These are phyloP conservation scores for Tillandsia leiboldiana DNA, from an alignment of 176 grass and related monocot species.

Conservation along the genomic window DNA sequence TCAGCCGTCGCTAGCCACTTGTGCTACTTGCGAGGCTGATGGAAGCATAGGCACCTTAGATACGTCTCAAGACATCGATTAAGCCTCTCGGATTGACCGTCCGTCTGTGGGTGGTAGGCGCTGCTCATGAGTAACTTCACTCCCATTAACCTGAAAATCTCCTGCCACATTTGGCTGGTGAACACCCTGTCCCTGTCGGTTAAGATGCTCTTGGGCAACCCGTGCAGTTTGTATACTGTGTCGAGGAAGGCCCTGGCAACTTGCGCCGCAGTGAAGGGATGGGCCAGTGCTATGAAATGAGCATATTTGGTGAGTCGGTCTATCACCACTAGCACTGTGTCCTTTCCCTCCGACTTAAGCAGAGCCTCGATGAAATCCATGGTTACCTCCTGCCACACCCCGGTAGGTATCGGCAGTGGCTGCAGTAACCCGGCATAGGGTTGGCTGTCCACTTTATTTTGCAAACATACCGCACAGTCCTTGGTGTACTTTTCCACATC, in stretches of 20 bases:
- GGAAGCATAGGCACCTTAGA: background rate
- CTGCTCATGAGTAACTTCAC: background rate
- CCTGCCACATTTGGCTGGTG: too few relatives aligned
- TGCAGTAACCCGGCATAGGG: too few relatives aligned
- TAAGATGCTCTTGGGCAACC: background rate
- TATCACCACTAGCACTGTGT: background rate
- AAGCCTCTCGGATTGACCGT: background rate
- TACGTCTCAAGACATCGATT: slow-evolving; percentile 11
- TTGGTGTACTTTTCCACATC: too few relatives aligned
- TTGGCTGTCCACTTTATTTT: too few relatives aligned
- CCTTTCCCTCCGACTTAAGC: background rate
- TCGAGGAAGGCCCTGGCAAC: background rate
- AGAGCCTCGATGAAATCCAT: background rate
- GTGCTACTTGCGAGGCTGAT: background rate
- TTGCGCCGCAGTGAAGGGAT: background rate
- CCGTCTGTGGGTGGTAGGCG: background rate
- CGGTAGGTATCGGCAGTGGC: too few relatives aligned
- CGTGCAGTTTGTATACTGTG: background rate
- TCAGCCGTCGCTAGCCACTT: background rate
- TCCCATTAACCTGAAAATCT: background rate
- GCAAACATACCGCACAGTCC: too few relatives aligned
- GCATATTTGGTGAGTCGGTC: slow-evolving; percentile 4
- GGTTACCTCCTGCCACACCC: background rate
- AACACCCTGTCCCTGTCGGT: background rate
- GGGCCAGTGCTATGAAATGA: background rate